phyloP scores from a whole-genome alignment of 2,329 filamentous ascomycete genomes.

The Colletotrichum sp. region DNA sequence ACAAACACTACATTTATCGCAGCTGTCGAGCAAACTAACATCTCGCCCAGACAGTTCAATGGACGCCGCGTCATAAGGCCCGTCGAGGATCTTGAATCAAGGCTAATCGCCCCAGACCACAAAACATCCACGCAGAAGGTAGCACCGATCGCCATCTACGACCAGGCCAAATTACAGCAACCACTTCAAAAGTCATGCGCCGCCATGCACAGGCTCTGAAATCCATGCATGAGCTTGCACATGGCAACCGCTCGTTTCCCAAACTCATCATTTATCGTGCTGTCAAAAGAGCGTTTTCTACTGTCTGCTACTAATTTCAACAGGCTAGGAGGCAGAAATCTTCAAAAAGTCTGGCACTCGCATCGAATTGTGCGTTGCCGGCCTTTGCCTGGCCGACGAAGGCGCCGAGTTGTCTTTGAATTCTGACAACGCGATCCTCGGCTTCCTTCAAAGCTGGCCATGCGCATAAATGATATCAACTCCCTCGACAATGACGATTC shows the following conservation, averaged over 20 bases:
- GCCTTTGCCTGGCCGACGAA: background rate
- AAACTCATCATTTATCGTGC: background rate
- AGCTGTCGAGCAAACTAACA: background rate
- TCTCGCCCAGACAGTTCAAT: too few relatives aligned
- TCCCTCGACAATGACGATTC: background rate
- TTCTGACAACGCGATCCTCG: background rate
- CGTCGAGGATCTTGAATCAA: background rate
- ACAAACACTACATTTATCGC: background rate
- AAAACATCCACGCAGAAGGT: background rate
- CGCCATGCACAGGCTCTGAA: background rate
- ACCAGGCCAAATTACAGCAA: background rate
- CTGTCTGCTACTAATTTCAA: background rate
- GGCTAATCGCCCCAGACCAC: background rate
- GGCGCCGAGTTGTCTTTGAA: background rate
- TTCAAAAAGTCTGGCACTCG: background rate
- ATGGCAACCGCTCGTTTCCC: background rate
- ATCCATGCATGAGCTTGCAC: background rate
- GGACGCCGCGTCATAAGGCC: background rate
- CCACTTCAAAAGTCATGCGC: background rate
- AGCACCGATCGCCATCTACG: background rate
- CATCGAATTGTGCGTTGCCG: background rate
- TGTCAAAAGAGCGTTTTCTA: background rate
- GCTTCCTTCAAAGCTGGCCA: background rate
- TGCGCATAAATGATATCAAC: background rate
- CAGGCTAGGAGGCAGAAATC: background rate